Conservation (phyloP, 2,329 filamentous ascomycete genomes). For the Passalora sequoiae region DNA sequence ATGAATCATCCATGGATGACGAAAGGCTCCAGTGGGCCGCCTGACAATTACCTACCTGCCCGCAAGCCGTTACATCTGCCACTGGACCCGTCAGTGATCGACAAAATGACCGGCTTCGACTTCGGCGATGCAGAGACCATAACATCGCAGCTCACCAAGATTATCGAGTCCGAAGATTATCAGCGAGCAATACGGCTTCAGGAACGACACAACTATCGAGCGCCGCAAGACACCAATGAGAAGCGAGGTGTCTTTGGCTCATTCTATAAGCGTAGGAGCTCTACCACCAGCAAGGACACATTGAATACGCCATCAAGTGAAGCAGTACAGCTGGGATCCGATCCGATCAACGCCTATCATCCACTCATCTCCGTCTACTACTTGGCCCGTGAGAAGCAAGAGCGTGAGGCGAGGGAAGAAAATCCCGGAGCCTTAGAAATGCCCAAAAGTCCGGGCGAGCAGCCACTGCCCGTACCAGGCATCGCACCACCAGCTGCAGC, state of each 20-base stretch:
- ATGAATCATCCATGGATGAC: conserved; percentile 94
- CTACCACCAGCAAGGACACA: conserved; percentile 81
- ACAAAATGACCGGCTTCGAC: conserved; percentile 96
- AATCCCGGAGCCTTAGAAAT: conserved; percentile 57
- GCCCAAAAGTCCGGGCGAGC: conserved; percentile 53
- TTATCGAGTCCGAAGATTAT: conserved; percentile 93
- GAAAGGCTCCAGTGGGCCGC: conserved; percentile 80
- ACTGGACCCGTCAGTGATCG: conserved; percentile 74
- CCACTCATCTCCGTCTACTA: conserved; percentile 93
- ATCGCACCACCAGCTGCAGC: conserved; percentile 77
- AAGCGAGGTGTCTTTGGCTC: conserved; percentile 84
- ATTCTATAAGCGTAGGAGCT: conserved; percentile 93
- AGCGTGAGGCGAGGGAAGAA: conserved; percentile 61
- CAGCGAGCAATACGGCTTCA: conserved; percentile 72
- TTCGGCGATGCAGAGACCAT: conserved; percentile 87
- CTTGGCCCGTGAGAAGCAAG: conserved; percentile 88
- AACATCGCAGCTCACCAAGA: conserved; percentile 69
- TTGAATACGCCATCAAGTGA: conserved; percentile 79
- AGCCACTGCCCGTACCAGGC: conserved; percentile 62
- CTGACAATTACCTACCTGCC: conserved; percentile 79
- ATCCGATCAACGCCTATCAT: conserved; percentile 89
- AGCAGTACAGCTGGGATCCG: conserved; percentile 71
- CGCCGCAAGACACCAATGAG: conserved; percentile 65
- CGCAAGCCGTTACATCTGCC: conserved; percentile 83
- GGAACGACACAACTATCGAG: conserved; percentile 58